These are phyloP conservation scores for Pythium brassicae DNA, from an alignment of 352 stramenopile genomes.

Conservation along the genomic window DNA sequence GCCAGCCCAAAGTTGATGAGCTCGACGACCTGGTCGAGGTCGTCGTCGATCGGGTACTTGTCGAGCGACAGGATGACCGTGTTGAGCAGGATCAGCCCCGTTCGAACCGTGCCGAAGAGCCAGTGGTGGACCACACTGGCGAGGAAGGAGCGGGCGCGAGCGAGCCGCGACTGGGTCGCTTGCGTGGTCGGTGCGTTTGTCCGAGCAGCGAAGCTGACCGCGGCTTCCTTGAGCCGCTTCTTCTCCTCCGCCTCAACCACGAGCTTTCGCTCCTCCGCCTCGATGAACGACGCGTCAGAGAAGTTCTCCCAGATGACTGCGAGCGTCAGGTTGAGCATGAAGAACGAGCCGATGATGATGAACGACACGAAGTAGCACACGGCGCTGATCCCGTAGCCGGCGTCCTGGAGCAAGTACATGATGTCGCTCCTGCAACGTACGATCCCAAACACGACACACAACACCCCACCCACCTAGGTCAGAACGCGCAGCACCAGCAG, in stretches of 20 bases:
- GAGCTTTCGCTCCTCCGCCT: conserved; percentile 38
- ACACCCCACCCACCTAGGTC: neutral
- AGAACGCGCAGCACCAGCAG: neutral
- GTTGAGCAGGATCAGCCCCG: conserved; percentile 76
- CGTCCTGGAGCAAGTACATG: conserved; percentile 66
- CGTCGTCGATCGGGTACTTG: conserved; percentile 55
- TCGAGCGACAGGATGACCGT: conserved; percentile 82
- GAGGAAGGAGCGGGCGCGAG: conserved; percentile 17
- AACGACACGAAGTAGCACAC: conserved; percentile 87
- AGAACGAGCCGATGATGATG: conserved; percentile 87
- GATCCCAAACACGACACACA: neutral
- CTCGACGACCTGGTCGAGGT: conserved; percentile 37
- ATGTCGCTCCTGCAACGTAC: conserved; percentile 34
- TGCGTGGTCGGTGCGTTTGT: neutral
- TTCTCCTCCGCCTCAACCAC: conserved; percentile 18
- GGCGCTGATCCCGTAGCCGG: conserved; percentile 35
- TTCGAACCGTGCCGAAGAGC: conserved; percentile 50
- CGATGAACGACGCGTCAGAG: conserved; percentile 49
- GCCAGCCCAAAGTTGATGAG: conserved; percentile 60
- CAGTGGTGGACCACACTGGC: conserved; percentile 35
- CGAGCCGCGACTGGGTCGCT: conserved; percentile 8
- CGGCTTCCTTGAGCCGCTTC: conserved; percentile 19
- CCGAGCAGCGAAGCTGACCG: conserved; percentile 9
- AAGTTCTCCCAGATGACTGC: conserved; percentile 89
- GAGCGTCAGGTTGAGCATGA: conserved; percentile 89